These are phyloP conservation scores for Quercus tomentella DNA, from an alignment of 331 rosid species.

Conservation along the genomic window DNA sequence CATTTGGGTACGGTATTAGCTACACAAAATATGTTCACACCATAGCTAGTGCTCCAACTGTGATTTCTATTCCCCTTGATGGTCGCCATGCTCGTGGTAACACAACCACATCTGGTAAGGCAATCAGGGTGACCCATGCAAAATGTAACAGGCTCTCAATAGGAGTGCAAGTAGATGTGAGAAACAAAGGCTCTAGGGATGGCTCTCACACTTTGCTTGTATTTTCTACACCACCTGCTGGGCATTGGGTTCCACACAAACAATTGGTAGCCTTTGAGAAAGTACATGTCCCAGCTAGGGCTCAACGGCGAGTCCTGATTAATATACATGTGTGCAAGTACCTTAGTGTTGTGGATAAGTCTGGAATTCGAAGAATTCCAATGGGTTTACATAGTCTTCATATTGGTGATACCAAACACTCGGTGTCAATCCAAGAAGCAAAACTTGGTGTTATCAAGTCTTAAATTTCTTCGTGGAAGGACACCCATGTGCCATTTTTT, in stretches of 20 bases:
- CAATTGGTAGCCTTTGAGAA: slow-evolving; percentile 51
- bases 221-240: slow-evolving; percentile 61
- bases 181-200: slow-evolving; percentile 59
- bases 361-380: slow-evolving; percentile 52
- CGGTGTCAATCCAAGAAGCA: slow-evolving; percentile 39
- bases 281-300: slow-evolving; percentile 34
- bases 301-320: slow-evolving; percentile 26
- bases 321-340: slow-evolving; percentile 53
- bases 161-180: slow-evolving; percentile 49
- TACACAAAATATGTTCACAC: slow-evolving; percentile 59
- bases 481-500: neutral
- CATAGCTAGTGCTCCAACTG: slow-evolving; percentile 46
- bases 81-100: slow-evolving; percentile 38
- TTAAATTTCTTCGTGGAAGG: slow-evolving; percentile 10
- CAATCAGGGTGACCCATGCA: slow-evolving; percentile 76
- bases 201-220: slow-evolving; percentile 72
- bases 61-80: slow-evolving; percentile 40
- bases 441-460: slow-evolving; percentile 58
- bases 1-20: slow-evolving; percentile 67
- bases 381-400: slow-evolving; percentile 45
- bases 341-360: slow-evolving; percentile 47
- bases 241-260: slow-evolving; percentile 52
- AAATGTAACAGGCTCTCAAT: slow-evolving; percentile 54
- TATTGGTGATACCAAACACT: slow-evolving; percentile 43
- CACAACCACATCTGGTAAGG: slow-evolving; percentile 38